phyloP scores from a whole-genome alignment of 208 protist genomes.

The Vickermania spadyakhi region DNA sequence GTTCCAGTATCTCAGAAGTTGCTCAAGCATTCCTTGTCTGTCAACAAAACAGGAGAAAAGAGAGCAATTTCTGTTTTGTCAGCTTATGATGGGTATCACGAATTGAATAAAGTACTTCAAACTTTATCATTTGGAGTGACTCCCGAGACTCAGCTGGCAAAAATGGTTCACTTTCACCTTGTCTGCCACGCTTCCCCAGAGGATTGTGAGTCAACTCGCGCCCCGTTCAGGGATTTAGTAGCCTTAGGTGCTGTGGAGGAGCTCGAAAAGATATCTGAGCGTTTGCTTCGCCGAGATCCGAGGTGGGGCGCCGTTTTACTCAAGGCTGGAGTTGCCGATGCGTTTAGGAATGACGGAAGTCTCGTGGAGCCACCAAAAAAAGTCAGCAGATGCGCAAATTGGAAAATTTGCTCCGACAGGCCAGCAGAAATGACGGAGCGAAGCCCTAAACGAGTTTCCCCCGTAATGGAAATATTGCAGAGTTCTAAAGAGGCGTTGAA shows the following conservation, averaged over 20 bases:
- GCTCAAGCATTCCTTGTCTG: conserved; percentile 3
- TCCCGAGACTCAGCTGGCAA: conserved; percentile 26
- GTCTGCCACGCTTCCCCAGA: conserved; percentile 31
- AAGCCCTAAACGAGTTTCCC: neutral
- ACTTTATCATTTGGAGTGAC: conserved; percentile 41
- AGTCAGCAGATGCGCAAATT: too few relatives aligned
- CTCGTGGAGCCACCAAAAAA: too few relatives aligned
- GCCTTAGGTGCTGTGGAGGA: conserved; percentile 15
- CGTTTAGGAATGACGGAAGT: conserved; percentile 7
- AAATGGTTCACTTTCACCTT: conserved; percentile 42
- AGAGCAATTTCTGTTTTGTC: neutral
- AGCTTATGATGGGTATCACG: neutral
- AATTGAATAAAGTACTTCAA: conserved; percentile 17
- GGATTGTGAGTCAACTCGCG: conserved; percentile 18
- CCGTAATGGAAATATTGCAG: conserved; percentile 4
- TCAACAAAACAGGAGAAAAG: neutral
- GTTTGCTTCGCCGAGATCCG: conserved; percentile 27
- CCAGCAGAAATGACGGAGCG: neutral
- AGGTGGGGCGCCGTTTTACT: conserved; percentile 40
- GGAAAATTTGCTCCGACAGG: too few relatives aligned
- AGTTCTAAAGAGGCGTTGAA: neutral
- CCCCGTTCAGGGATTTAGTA: conserved; percentile 33
- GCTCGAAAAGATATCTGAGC: conserved; percentile 26
- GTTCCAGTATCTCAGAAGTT: conserved; percentile 26
- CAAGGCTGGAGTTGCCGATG: conserved; percentile 45